Evolutionary conservation across 2,329 filamentous ascomycete genomes (phyloP), one percentile per base, ranked within the genome.

Genomic region (Cladosporium oxysporum): DNA sequence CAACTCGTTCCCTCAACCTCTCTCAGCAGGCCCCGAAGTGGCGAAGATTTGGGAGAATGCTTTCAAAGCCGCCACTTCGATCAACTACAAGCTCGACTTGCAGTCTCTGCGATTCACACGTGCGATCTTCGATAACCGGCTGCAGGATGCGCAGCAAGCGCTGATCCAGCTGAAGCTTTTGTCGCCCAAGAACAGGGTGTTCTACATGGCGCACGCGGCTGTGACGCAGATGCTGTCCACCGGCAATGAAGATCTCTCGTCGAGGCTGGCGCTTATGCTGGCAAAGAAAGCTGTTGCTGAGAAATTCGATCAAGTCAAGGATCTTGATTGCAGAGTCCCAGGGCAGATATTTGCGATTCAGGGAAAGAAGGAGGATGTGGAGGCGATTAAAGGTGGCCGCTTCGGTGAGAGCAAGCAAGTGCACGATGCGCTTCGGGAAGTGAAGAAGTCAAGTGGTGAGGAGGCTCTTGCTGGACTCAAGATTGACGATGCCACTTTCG

Each of bases 151-250:
- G 10, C 75, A 76, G 62, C 73, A 76, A 65, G 68, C 75, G 14
- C 66, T 78, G 31, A 76, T 78, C 29, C 73, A 75, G 53, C 62
- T 76, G 59, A 78, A 77, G 61, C 69, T 69, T 12, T 61, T 73
- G 8, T 69, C 72, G 59, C 75, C 75, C 0, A 69, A 69, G 61
- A 73, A 77, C 64, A 68, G 73, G 14, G 66, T 69, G 7, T 66
- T 75, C 23, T 76, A 76, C 66, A 72, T 77, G 70, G 76, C 76
- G 2, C 76, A 77, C 67, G 74, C 72, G 18, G 74, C 70, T 23
- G 69, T 75, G n/a, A 76, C 74, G 33, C 74, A 76, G 58, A 61
- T 76, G 57, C 58, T 76, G 23, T 75, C 74, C 7, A 69, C 58
- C 6, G 57, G 62, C 26, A 71, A 72, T 21, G 75, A 72, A 12